Evolutionary conservation across 768 basidiomycete species (phyloP).

Genomic region (Suillus luteus): DNA sequence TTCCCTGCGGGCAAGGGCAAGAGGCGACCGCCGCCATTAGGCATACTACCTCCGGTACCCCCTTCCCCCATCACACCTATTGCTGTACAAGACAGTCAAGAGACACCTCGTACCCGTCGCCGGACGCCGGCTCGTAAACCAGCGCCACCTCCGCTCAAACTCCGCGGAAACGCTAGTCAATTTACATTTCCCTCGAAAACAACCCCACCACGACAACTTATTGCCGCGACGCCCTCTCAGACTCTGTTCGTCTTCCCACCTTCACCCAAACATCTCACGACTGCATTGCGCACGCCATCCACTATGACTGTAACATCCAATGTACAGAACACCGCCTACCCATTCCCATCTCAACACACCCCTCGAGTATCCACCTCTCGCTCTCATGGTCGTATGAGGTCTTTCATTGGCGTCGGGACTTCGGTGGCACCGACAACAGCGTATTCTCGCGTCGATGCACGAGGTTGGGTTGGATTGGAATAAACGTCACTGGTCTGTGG

Average conservation of each 20-base stretch:
- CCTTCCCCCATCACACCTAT: conserved; percentile 65
- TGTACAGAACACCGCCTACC: conserved; percentile 42
- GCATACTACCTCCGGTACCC: conserved; percentile 68
- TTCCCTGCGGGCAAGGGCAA: conserved; percentile 47
- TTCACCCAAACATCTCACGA: conserved; percentile 56
- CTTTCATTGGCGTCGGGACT: conserved; percentile 70
- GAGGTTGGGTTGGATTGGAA: conserved; percentile 72
- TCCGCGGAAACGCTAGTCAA: conserved; percentile 35
- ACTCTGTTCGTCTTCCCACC: conserved; percentile 88
- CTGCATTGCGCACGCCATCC: conserved; percentile 66
- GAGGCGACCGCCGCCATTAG: conserved; percentile 63
- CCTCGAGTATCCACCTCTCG: conserved; percentile 73
- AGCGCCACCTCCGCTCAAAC: conserved; percentile 56
- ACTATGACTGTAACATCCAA: conserved; percentile 81
- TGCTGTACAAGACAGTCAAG: conserved; percentile 37
- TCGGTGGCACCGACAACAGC: conserved; percentile 78
- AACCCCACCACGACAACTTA: conserved; percentile 25
- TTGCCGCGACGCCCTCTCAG: conserved; percentile 63
- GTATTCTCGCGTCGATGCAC: conserved; percentile 80
- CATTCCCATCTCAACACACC: conserved; percentile 62
- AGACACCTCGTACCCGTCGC: conserved; percentile 35
- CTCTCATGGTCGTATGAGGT: conserved; percentile 64
- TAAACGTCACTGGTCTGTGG: conserved; percentile 20
- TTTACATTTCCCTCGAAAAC: conserved; percentile 30
- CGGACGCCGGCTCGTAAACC: conserved; percentile 60